phyloP scores from a whole-genome alignment of 2,329 filamentous ascomycete genomes.

The Sclerotinia borealis region DNA sequence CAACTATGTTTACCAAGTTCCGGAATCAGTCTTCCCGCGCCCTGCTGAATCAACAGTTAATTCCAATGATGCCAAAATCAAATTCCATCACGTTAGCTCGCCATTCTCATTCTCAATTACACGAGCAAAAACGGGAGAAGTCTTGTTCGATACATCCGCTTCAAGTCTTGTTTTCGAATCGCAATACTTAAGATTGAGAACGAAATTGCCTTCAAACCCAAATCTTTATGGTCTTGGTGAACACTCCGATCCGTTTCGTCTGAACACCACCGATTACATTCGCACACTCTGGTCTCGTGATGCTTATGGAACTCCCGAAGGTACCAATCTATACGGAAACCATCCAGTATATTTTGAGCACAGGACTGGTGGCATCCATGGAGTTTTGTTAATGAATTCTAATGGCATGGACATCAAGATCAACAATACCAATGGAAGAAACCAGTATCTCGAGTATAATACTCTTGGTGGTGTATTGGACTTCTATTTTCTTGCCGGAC shows the following conservation, averaged over 20 bases:
- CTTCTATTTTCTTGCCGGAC: slow-evolving; percentile 59
- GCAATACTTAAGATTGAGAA: slow-evolving; percentile 58
- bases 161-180: slow-evolving; percentile 55
- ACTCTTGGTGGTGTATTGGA: slow-evolving; percentile 71
- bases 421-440: slow-evolving; percentile 49
- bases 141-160: slow-evolving; percentile 55
- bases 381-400: slow-evolving; percentile 66
- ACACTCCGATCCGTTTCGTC: slow-evolving; percentile 52
- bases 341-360: slow-evolving; percentile 62
- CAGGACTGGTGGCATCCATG: slow-evolving; percentile 49
- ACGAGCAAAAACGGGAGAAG: slow-evolving; percentile 42
- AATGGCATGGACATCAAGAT: slow-evolving; percentile 76
- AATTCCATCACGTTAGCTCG: slow-evolving; percentile 46
- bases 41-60: slow-evolving; percentile 36
- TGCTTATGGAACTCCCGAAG: slow-evolving; percentile 47
- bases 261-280: slow-evolving; percentile 54
- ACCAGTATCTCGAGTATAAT: slow-evolving; percentile 72
- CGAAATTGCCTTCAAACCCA: slow-evolving; percentile 50
- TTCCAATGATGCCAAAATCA: slow-evolving; percentile 36
- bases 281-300: slow-evolving; percentile 58
- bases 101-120: slow-evolving; percentile 58
- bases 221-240: slow-evolving; percentile 62
- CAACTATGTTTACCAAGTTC: slow-evolving; percentile 56
- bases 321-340: slow-evolving; percentile 55
- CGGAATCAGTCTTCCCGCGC: slow-evolving; percentile 49